Evolutionary conservation across 139 green algal genomes (phyloP), one percentile per base, ranked within the genome.

Genomic region (Pycnococcus provasolii): DNA sequence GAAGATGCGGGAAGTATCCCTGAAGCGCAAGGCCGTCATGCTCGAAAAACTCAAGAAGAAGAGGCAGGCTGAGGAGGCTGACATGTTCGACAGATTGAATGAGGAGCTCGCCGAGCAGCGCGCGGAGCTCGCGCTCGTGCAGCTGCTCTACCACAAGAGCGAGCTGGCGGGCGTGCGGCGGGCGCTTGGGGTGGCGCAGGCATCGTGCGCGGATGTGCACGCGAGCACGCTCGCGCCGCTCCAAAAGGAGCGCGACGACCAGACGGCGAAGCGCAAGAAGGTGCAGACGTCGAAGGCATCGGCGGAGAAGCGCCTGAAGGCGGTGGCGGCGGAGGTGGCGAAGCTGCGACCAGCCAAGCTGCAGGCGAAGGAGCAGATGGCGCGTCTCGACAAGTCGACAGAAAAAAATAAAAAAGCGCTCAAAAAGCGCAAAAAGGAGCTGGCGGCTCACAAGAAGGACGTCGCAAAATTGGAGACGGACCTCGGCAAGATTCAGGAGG

Each of bases 61-160:
- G 77, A 89, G 95, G 64, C 90, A 98, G 77, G 96, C 95, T 80
- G 87, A 94, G 45, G 92, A 98, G 81, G 93, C 92, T 13, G 93
- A 99, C 78, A 80, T 75, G 58, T 84, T 95, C 72, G 47, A 92
- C 53, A 57, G 64, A 46, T 71, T 87, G 63, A 64, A 87, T 70
- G 45, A 88, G 45, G 72, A 95, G 55, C 84, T 95, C 52, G 59
- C 70, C 1, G 64, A 80, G 9, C 68, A 79, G 40, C 85, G 86
- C 70, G 48, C 47, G 37, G 64, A 77, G 58, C 62, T 86, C 57
- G 83, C 71, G 66, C 80, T 96, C 43, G 94, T 84, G 77, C 82
- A 94, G 80, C 72, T 95, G 6, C 90, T 83, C 74, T 75, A 88
- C 71, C n/a, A n/a, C n/a, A 77, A 88, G 4, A 47, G 60, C 46